Conservation (phyloP, 208 protist species). For the Trypanosoma scelopori region DNA sequence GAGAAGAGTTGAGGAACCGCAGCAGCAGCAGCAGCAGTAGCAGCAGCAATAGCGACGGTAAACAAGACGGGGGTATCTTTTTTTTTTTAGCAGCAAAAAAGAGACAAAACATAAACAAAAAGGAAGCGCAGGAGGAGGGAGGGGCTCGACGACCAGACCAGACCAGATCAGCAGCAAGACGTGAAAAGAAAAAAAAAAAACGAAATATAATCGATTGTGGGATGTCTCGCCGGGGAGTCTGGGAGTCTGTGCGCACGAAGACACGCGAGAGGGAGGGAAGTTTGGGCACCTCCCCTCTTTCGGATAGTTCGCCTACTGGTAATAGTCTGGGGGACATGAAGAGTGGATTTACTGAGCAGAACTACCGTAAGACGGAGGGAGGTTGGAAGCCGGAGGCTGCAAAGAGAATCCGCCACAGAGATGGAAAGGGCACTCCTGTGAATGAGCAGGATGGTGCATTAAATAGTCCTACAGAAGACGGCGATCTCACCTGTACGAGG, state of each 20-base stretch:
- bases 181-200: constrained; percentile 18
- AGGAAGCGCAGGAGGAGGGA: too few species aligned
- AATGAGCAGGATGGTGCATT: too few species aligned
- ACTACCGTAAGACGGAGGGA: too few species aligned
- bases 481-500: too few species aligned
- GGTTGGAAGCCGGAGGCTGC: not conserved
- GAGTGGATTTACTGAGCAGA: too few species aligned
- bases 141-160: too few species aligned
- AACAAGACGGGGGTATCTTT: not conserved
- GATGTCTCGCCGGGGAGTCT: constrained; percentile 24
- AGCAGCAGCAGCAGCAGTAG: too few species aligned
- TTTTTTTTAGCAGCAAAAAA: too few species aligned
- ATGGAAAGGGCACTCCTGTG: too few species aligned
- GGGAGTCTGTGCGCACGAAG: constrained; percentile 24
- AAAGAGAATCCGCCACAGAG: not conserved
- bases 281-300: not conserved
- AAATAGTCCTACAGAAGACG: too few species aligned
- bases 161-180: not conserved
- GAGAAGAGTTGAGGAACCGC: not conserved
- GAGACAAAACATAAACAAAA: too few species aligned
- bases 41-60: too few species aligned
- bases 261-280: constrained; percentile 6
- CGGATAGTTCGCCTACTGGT: not conserved
- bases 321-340: not conserved
- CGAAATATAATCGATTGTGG: not conserved